Base-by-base conservation (phyloP, 202 grass and related monocot species). In the Saccharum hybrid region DNA sequence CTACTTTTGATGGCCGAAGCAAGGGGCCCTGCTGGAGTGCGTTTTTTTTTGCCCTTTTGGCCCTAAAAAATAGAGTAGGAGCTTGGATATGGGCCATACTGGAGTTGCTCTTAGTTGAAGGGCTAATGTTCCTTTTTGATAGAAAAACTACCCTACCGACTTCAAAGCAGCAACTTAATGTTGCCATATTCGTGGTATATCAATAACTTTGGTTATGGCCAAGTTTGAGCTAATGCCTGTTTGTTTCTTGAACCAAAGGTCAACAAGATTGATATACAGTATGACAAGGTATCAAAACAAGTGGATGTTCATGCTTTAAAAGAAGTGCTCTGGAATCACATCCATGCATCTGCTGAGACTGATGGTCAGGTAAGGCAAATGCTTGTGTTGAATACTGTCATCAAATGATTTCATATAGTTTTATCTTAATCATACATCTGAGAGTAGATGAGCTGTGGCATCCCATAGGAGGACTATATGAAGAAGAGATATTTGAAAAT, bases 271-370 rank as follows among this genome's bases (percentile, higher is more conserved):
- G 89, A 98, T 82, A 89, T 98, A 83, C 77, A 95, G 49, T 98
- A 98, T 40, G 92, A 93, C 89, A 98, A 95, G 72, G 92, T 93
- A 74, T 98, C 92, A 6, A 98, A 95, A 82, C 96, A 93, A 87
- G 92, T 98, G 28, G 96, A 98, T 85, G 96, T 98, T 92, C 96
- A 98, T 95, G 89, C 90, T 68, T 87, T 98, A 30, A 98, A 98
- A 84, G 82, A 95, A 74, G 90, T 93, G 19, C 85, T 98, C 10
- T 98, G 96, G 96, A 93, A 82, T 78, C 92, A 93, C 79, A 93
- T 98, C 72, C 78, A 95, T 85, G 77, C 85, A 69, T 88, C 85
- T 81, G 41, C 85, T 75, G 86, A 90, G 45, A 82, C 66, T 77
- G 87, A 84, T 68, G 8, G 68, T 78, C 65, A 54, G 70, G 96